Conservation (phyloP, 805 yeast genomes). For the Suhomyces vadensis region DNA sequence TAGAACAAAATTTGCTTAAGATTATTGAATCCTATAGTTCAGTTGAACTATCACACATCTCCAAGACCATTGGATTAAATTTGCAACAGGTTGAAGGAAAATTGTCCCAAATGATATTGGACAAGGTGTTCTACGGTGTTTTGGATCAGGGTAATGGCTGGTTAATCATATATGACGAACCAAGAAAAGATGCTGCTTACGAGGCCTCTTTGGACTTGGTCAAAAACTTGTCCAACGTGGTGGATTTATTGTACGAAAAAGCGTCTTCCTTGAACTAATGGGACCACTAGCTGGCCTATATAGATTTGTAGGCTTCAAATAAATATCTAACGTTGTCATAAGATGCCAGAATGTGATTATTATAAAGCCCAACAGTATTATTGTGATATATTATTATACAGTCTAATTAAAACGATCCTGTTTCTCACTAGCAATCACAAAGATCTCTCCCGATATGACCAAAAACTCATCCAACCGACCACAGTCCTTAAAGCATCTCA, state of each 20-base stretch:
- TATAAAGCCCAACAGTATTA: too few species aligned
- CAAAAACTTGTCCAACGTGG: constrained; percentile 82
- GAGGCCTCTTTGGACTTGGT: constrained; percentile 85
- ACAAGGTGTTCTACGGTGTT: constrained; percentile 93
- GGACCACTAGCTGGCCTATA: too few species aligned
- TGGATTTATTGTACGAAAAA: constrained; percentile 89
- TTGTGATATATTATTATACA: background rate
- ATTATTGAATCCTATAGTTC: constrained; percentile 95
- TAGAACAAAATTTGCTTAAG: constrained; percentile 90
- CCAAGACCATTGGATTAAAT: constrained; percentile 85
- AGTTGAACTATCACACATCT: constrained; percentile 89
- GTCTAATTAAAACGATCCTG: background rate
- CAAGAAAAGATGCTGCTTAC: constrained; percentile 83
- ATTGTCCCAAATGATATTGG: constrained; percentile 93
- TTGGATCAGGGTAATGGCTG: constrained; percentile 98
- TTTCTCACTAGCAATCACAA: constrained; percentile 49
- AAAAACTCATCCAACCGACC: constrained; percentile 58
- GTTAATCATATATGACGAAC: constrained; percentile 88
- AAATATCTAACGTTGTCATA: constrained; percentile 1
- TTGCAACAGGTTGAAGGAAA: constrained; percentile 89
- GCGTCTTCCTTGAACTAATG: constrained; percentile 75
- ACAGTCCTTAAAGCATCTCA: constrained; percentile 58
- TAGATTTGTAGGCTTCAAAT: background rate
- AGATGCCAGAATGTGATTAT: too few species aligned
- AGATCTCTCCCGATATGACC: constrained; percentile 53